A percentile compares a stretch with the other conserved stretches of the same genome.
phyloP scores from a whole-genome alignment of 345 rosid genomes.

The Trapa incisa region DNA sequence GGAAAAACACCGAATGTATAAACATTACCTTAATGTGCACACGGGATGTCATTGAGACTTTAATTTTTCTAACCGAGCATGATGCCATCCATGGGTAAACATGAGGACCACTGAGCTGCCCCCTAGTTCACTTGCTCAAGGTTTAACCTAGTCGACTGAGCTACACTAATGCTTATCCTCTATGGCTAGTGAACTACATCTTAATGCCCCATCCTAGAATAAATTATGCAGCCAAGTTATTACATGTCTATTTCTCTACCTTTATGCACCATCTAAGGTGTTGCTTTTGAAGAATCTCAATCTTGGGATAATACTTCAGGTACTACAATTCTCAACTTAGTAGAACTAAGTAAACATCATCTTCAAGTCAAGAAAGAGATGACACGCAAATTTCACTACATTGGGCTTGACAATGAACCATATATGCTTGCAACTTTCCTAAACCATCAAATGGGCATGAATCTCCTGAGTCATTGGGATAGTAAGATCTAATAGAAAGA shows the following conservation, averaged over 20 bases:
- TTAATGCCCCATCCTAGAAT: too few relatives aligned
- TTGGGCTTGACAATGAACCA: not conserved
- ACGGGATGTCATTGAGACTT: not conserved
- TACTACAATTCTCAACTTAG: not conserved
- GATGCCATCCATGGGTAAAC: not conserved
- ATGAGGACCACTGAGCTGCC: not conserved
- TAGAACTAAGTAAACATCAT: not conserved
- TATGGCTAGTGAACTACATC: too few relatives aligned
- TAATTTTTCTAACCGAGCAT: not conserved
- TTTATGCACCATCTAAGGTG: not conserved
- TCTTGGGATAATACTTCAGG: not conserved
- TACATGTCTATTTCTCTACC: not conserved
- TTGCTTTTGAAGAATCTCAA: not conserved
- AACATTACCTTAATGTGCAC: not conserved
- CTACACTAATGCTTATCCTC: too few relatives aligned
- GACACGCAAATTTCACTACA: not conserved
- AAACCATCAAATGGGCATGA: not conserved
- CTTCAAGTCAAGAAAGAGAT: not conserved
- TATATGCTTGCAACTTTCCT: not conserved
- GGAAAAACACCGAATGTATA: not conserved
- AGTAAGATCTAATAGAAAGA: not conserved
- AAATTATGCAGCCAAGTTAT: not conserved
- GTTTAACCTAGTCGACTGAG: too few relatives aligned
- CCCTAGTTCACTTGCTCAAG: not conserved
- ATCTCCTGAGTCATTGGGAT: not conserved